Base-by-base conservation (phyloP, 2,329 filamentous ascomycete genomes). In the Microcera coccophila region DNA sequence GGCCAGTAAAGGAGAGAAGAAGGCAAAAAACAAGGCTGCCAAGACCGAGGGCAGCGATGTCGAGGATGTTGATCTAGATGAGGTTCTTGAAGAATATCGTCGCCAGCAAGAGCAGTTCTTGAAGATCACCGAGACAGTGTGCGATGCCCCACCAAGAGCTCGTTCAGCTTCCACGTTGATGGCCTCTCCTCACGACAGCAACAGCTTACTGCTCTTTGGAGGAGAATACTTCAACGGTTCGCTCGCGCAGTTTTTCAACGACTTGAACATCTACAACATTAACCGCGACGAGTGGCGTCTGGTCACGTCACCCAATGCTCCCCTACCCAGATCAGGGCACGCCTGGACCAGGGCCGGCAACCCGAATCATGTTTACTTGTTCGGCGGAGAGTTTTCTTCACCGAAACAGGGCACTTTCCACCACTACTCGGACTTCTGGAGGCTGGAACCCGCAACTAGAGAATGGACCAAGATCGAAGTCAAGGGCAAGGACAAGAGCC, bases 341-440 rank as follows among this genome's bases (percentile, higher is more conserved):
- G 91, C 93, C 14, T 96, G 90, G 89, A 94, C 88, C 58, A 80
- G 90, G 45, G 90, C 87, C 44, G 87, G 86, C 36, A 95, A 96
- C 66, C 74, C 84, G 14, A 86, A 85, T 49, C 82, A 86, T 24
- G 79, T 97, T 39, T 98, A 95, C 64, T 71, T 98, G 14, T 97
- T 97, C 60, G 93, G 93, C 51, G 93, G 91, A 48, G 93, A 98
- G 68, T 98, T 98, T 65, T 94, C 87, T 44, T 91, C 85, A 20
- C 93, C 93, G 2, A 97, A 96, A 63, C 93, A 97, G 67, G 93
- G 93, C 4, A 97, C 91, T 0, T 98, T 98, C 61, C 96, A 98
- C 65, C 93, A 98, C 67, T 98, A 98, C 71, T 95, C 95, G 60
- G 93, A 97, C 69, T 97, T 98, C 64, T 98, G 93, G 91, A 78